phyloP scores from a whole-genome alignment of 139 green algal genomes.

The Chlorella vulgaris region DNA sequence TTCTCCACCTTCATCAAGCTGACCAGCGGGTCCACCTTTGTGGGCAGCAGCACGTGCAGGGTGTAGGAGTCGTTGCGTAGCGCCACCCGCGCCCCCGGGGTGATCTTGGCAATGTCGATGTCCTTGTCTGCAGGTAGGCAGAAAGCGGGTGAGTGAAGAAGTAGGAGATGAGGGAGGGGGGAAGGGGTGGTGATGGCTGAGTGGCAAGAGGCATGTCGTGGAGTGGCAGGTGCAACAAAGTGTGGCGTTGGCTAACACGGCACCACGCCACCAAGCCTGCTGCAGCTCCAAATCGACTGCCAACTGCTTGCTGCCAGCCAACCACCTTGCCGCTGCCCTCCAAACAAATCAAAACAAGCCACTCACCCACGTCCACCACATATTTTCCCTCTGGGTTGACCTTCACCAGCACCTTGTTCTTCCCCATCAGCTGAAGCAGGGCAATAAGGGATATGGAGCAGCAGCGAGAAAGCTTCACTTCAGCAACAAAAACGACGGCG shows the following conservation, averaged over 20 bases:
- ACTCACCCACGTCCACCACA: conserved; percentile 97
- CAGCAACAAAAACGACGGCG: too few species aligned
- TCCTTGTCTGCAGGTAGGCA: conserved; percentile 48
- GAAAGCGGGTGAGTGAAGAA: not conserved
- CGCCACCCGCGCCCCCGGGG: conserved; percentile 85
- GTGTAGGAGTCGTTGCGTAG: conserved; percentile 98
- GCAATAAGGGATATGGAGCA: not conserved
- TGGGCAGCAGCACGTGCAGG: conserved; percentile 95
- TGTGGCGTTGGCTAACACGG: too few species aligned
- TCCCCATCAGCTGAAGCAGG: conserved; percentile 92
- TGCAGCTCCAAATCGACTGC: too few species aligned
- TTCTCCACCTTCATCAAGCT: conserved; percentile 99
- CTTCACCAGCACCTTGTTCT: conserved; percentile 99
- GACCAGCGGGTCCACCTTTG: conserved; percentile 90
- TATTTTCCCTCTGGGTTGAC: conserved; percentile 99
- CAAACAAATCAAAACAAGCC: too few species aligned
- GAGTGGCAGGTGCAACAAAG: too few species aligned
- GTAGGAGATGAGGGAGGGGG: too few species aligned
- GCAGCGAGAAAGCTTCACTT: too few species aligned
- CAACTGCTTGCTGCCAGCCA: too few species aligned
- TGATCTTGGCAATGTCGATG: conserved; percentile 84
- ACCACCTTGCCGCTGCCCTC: too few species aligned
- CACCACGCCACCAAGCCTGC: too few species aligned
- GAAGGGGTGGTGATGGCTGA: not conserved
- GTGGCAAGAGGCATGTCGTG: too few species aligned